phyloP scores from a whole-genome alignment of 768 basidiomycete genomes.

The Pleurotus cornucopiae region DNA sequence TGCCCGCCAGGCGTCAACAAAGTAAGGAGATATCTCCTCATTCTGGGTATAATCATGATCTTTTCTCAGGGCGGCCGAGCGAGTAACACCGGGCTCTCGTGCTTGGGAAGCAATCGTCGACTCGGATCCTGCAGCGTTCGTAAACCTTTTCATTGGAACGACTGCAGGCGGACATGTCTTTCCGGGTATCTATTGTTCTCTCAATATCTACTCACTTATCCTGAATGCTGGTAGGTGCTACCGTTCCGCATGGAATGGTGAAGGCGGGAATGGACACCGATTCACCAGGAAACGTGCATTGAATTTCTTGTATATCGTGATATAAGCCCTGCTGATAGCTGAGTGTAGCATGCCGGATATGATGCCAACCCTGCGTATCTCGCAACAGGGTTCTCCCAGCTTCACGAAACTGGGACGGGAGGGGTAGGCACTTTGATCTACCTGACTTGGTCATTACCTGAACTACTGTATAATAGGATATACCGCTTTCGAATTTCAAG shows the following conservation, averaged over 20 bases:
- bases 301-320: background rate
- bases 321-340: background rate
- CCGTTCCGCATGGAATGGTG: slow-evolving; percentile 63
- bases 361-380: slow-evolving; percentile 36
- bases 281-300: slow-evolving; percentile 51
- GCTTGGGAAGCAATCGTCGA: too few relatives aligned
- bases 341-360: slow-evolving; percentile 40
- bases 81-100: too few relatives aligned
- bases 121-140: slow-evolving; percentile 36
- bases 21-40: too few relatives aligned
- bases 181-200: slow-evolving; percentile 37
- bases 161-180: slow-evolving; percentile 63
- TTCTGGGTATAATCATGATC: too few relatives aligned
- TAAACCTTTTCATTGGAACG: slow-evolving; percentile 62
- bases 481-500: slow-evolving; percentile 61
- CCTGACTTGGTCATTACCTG: background rate
- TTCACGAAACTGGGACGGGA: slow-evolving; percentile 62
- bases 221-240: slow-evolving; percentile 40
- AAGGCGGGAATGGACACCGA: slow-evolving; percentile 68
- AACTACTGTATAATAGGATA: slow-evolving; percentile 26
- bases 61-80: too few relatives aligned
- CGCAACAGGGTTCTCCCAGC: slow-evolving; percentile 58
- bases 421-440: slow-evolving; percentile 33
- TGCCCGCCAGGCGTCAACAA: too few relatives aligned
- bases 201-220: background rate